These are phyloP conservation scores for Crithidia bombi DNA, from an alignment of 208 protist genomes.

Conservation along the genomic window DNA sequence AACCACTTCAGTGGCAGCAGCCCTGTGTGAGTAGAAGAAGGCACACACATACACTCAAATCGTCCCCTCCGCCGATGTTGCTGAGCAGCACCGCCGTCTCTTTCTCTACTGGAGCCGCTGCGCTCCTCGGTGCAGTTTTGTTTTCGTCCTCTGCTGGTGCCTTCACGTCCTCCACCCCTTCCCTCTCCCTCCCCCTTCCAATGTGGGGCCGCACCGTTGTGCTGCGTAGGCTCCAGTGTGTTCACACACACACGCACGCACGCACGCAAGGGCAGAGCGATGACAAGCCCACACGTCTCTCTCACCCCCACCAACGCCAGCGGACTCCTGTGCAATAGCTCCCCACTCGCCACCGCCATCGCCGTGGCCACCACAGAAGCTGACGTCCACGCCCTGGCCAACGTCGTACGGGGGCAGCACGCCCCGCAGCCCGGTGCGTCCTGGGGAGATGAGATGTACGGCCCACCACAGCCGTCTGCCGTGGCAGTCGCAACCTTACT, in stretches of 20 bases:
- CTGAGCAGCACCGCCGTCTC: no score
- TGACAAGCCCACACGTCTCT: conserved; percentile 12
- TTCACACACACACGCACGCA: conserved; percentile 8
- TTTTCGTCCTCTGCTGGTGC: no score
- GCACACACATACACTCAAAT: no score
- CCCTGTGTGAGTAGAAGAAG: no score
- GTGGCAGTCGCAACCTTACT: conserved; percentile 8
- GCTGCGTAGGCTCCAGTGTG: background rate
- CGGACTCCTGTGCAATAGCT: conserved; percentile 28
- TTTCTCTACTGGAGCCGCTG: no score
- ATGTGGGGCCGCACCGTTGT: no score
- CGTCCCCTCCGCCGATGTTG: no score
- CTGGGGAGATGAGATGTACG: conserved; percentile 36
- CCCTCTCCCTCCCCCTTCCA: no score
- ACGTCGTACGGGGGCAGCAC: conserved; percentile 18
- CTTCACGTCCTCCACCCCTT: no score
- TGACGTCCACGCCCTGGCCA: conserved; percentile 19
- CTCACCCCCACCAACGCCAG: conserved; percentile 24
- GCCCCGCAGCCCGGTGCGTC: background rate
- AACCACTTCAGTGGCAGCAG: no score
- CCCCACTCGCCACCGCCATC: conserved; percentile 25
- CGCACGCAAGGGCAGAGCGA: background rate
- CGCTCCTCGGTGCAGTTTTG: no score
- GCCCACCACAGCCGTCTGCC: conserved; percentile 2
- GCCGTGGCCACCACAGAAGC: conserved; percentile 24